These are phyloP conservation scores for Hyaloscypha bicolor DNA, from an alignment of 495 filamentous ascomycete species.

Conservation along the genomic window DNA sequence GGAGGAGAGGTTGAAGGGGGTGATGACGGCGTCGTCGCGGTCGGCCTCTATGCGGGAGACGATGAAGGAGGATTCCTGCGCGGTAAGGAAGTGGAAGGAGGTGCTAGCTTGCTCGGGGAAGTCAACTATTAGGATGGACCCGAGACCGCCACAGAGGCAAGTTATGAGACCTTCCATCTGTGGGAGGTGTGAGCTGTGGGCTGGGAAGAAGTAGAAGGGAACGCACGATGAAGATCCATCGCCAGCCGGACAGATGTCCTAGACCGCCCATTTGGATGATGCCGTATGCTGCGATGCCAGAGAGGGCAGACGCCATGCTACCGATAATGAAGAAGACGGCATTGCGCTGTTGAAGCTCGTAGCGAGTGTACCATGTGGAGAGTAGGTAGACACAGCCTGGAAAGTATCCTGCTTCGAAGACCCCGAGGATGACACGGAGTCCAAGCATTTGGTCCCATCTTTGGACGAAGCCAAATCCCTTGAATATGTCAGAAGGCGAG, in stretches of 20 bases:
- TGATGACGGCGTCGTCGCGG: conserved; percentile 54
- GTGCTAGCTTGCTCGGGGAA: conserved; percentile 56
- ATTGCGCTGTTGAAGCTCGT: conserved; percentile 66
- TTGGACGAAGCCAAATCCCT: conserved; percentile 52
- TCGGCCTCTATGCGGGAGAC: conserved; percentile 60
- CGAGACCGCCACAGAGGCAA: conserved; percentile 55
- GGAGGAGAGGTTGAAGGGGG: conserved; percentile 51
- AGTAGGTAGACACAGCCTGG: conserved; percentile 65
- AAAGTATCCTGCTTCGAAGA: conserved; percentile 69
- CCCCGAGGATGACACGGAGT: conserved; percentile 59
- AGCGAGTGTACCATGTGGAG: conserved; percentile 65
- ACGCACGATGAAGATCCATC: conserved; percentile 52
- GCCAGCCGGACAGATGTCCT: conserved; percentile 56
- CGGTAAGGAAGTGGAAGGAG: conserved; percentile 57
- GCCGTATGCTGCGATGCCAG: conserved; percentile 66
- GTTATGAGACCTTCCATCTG: conserved; percentile 68
- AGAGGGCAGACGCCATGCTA: conserved; percentile 59
- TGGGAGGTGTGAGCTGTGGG: conserved; percentile 46
- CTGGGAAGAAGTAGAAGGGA: conserved; percentile 6
- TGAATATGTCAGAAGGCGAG: background rate
- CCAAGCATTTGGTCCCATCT: conserved; percentile 54
- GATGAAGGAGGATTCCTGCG: conserved; percentile 53
- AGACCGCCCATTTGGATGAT: conserved; percentile 60
- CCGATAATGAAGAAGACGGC: conserved; percentile 67
- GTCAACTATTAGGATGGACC: conserved; percentile 57